These are phyloP conservation scores for Saccharomycopsis crataegensis DNA, from an alignment of 1,139 yeast species.

Conservation along the genomic window DNA sequence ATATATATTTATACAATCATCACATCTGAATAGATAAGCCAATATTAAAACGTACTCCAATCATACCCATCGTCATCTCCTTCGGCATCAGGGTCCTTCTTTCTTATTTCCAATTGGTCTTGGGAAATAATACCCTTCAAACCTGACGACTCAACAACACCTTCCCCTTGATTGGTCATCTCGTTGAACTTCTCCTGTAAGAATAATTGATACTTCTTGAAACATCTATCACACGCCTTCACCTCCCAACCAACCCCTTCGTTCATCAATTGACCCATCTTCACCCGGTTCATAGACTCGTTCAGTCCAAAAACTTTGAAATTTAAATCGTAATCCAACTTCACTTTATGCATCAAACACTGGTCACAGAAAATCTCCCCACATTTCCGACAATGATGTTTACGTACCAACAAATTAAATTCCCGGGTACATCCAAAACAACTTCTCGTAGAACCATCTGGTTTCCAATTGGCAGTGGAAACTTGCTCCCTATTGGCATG, in stretches of 20 bases:
- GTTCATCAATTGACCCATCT: background rate
- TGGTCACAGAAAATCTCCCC: slow-evolving; percentile 19
- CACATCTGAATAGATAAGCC: background rate
- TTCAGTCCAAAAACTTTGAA: slow-evolving; percentile 8
- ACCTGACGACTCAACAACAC: background rate
- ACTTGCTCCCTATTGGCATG: too few relatives aligned
- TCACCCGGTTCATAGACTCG: background rate
- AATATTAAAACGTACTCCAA: slow-evolving; percentile 17
- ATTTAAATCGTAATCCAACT: slow-evolving; percentile 10
- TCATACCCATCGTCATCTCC: slow-evolving; percentile 16
- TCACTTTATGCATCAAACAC: slow-evolving; percentile 9
- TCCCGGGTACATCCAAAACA: slow-evolving; percentile 14
- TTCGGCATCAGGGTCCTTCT: slow-evolving; percentile 3
- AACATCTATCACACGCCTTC: slow-evolving; percentile 14
- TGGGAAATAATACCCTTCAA: background rate
- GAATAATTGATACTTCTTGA: slow-evolving; percentile 8
- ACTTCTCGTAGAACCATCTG: slow-evolving; percentile 6
- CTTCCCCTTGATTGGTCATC: slow-evolving; percentile 4
- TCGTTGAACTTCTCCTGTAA: slow-evolving; percentile 4
- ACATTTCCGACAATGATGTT: slow-evolving; percentile 19
- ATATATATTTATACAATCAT: too few relatives aligned
- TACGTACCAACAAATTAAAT: slow-evolving; percentile 12
- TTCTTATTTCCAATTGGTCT: background rate
- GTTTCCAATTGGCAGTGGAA: slow-evolving; percentile 13
- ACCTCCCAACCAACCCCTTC: slow-evolving; percentile 11